These are phyloP conservation scores for Podila clonocystis DNA, from an alignment of 192 early-diverging fungal genomes.

Conservation along the genomic window DNA sequence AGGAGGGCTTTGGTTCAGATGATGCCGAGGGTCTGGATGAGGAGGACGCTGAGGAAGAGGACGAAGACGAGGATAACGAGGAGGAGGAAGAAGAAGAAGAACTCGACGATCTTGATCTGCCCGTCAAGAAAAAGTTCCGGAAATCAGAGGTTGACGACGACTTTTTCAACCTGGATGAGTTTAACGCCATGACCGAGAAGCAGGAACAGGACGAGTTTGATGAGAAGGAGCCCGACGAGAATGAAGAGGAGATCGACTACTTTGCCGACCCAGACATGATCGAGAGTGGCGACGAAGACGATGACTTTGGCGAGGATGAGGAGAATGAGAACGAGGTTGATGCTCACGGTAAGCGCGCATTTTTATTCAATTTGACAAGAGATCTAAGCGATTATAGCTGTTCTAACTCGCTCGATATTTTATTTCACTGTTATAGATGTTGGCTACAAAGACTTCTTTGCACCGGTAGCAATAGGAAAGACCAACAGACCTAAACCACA, in stretches of 20 bases:
- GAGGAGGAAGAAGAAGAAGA: constrained; percentile 57
- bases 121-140: constrained; percentile 55
- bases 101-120: constrained; percentile 46
- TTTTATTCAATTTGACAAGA: background rate
- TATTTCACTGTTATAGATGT: constrained; percentile 66
- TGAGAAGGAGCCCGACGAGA: constrained; percentile 50
- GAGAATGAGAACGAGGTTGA: constrained; percentile 68
- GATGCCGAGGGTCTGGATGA: constrained; percentile 45
- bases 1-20: constrained; percentile 42
- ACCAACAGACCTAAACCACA: constrained; percentile 51
- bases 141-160: constrained; percentile 87
- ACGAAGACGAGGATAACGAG: constrained; percentile 53
- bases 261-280: constrained; percentile 54
- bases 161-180: constrained; percentile 93
- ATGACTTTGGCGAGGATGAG: constrained; percentile 70
- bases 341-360: constrained; percentile 57
- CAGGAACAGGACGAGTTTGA: constrained; percentile 61
- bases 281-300: constrained; percentile 66
- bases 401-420: background rate
- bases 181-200: constrained; percentile 84
- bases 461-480: constrained; percentile 62
- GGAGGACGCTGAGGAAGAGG: constrained; percentile 38
- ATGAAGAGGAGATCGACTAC: constrained; percentile 75
- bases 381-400: background rate
- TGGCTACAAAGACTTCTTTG: constrained; percentile 88